A percentile compares a stretch with the other conserved stretches of the same genome.
Evolutionary conservation across 257 asterid species (phyloP).

Genomic region (Oldenlandia corymbosa): DNA sequence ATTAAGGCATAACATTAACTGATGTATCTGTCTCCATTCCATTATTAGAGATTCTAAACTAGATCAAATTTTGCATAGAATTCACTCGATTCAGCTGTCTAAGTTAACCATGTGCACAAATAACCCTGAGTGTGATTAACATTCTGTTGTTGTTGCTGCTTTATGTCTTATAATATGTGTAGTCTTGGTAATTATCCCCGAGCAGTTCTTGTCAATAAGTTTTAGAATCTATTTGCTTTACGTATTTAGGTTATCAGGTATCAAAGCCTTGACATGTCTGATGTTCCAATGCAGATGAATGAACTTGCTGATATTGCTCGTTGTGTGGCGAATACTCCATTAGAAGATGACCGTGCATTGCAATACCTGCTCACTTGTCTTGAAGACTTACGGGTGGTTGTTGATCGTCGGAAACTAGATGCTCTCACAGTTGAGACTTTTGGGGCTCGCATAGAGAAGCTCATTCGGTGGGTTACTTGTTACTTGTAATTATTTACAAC

Average conservation of each 20-base stretch:
- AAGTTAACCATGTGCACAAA: too few relatives aligned
- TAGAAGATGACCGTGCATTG: constrained; percentile 79
- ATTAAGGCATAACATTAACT: too few relatives aligned
- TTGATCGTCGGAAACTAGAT: constrained; percentile 79
- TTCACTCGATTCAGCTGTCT: not conserved
- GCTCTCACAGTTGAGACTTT: constrained; percentile 95
- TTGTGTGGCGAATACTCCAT: constrained; percentile 84
- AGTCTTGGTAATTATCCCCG: too few relatives aligned
- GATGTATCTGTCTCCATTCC: not conserved
- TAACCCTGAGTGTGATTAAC: too few relatives aligned
- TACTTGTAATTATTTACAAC: too few relatives aligned
- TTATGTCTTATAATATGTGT: too few relatives aligned
- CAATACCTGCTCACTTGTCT: constrained; percentile 85
- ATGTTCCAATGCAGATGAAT: constrained; percentile 54
- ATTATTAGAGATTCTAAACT: not conserved
- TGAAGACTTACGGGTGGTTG: constrained; percentile 88
- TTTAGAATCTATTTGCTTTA: not conserved
- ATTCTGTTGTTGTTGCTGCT: too few relatives aligned
- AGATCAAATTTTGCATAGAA: not conserved
- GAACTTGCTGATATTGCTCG: constrained; percentile 99
- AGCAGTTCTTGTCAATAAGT: too few relatives aligned
- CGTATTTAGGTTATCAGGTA: not conserved
- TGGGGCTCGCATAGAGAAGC: constrained; percentile 97
- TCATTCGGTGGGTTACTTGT: constrained; percentile 54
- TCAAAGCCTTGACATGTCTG: not conserved